phyloP scores from a whole-genome alignment of 2,329 filamentous ascomycete genomes.

The Neonectria faginata region DNA sequence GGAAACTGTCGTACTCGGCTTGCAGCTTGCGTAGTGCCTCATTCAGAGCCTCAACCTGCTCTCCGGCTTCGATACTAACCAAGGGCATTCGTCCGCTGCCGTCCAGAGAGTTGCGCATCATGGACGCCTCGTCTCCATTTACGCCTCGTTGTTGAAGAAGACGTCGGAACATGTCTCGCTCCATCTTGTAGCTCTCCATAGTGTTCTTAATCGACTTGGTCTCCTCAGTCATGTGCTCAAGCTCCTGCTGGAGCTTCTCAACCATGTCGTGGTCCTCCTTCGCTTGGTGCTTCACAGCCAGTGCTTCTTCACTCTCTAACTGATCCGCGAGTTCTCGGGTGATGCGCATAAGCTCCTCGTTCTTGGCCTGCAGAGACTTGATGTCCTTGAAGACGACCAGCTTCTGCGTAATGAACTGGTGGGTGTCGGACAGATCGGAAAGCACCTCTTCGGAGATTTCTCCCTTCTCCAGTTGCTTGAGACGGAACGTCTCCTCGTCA shows the following conservation, averaged over 20 bases:
- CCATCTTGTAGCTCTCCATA: constrained; percentile 92
- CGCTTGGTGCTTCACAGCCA: constrained; percentile 72
- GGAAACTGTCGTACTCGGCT: constrained; percentile 87
- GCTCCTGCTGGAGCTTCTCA: constrained; percentile 76
- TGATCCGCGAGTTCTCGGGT: constrained; percentile 86
- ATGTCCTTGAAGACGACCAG: constrained; percentile 92
- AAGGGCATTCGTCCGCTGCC: constrained; percentile 66
- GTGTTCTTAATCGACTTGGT: constrained; percentile 83
- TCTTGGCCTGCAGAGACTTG: constrained; percentile 86
- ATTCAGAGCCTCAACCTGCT: constrained; percentile 72
- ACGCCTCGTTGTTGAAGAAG: constrained; percentile 81
- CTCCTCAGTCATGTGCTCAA: constrained; percentile 84
- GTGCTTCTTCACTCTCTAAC: constrained; percentile 91
- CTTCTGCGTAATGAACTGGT: constrained; percentile 88
- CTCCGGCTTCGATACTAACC: constrained; percentile 67
- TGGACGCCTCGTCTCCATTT: constrained; percentile 72
- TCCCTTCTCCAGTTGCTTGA: constrained; percentile 82
- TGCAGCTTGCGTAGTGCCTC: constrained; percentile 89
- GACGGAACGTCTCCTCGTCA: constrained; percentile 77
- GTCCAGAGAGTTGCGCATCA: constrained; percentile 78
- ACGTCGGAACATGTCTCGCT: constrained; percentile 97
- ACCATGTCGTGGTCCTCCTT: constrained; percentile 77
- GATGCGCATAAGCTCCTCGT: constrained; percentile 83
- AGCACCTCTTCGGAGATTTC: constrained; percentile 78
- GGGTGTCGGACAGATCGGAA: constrained; percentile 84